Evolutionary conservation across 352 stramenopile genomes (phyloP), one percentile per base, ranked within the genome.

Genomic region (Pythium vanterpoolii): DNA sequence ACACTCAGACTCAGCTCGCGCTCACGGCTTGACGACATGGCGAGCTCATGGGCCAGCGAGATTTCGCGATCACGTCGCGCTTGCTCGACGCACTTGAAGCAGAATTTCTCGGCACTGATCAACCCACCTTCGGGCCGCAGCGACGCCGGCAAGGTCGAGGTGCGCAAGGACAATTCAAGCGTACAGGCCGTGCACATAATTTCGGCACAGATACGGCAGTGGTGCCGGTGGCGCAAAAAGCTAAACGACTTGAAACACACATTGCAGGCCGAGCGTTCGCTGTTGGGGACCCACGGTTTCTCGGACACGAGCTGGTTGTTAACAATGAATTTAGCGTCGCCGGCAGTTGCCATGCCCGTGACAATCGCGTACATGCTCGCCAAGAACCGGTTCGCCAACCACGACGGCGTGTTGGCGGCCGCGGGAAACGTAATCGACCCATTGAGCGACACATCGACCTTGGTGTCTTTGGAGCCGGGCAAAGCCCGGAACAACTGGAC

Each of bases 201-300:
- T 56, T 94, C 84, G 34, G 79, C 82, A 47, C 84, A 94, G 7
- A 87, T 78, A 30, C 82, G 82, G 60, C 84, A 94, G 64, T 94
- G 82, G 64, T 94, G 84, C 33, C 84, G 82, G 40, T 77, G 79
- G 1, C 82, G 79, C 50, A 93, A 63, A 49, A 90, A 58, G 45
- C 76, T 83, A 51, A 93, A 93, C 40, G 73, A 85, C 68, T 89
- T 89, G 57, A 88, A 85, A 60, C 83, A 93, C 9, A 90, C 77
- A 24, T 71, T 86, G 43, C 83, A 93, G 4, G 79, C 77, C 16
- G 79, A 73, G 0, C 82, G 75, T 52, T 87, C 77, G 48, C 77
- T 76, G 62, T 89, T 89, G 1, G 77, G 76, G 27, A 89, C 79
- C 79, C 79, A 91, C 4, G 72, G 70, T 38, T 85, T 87, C 53